Evolutionary conservation across 768 basidiomycete genomes (phyloP).

Genomic region (Xerocomellus dryophilus): DNA sequence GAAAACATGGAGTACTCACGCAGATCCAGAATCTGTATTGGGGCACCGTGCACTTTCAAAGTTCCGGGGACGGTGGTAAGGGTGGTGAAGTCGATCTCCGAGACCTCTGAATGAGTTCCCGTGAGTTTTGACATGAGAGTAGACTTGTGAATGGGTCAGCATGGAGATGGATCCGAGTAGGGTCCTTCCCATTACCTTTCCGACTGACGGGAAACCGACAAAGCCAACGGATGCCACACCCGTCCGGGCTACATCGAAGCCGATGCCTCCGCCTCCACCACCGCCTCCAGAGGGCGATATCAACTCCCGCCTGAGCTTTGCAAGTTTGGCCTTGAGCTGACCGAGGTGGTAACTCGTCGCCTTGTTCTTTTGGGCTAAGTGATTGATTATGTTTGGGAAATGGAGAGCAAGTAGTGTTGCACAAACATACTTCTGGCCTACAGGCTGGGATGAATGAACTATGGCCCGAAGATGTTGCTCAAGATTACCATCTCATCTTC

Average conservation of each 20-base stretch:
- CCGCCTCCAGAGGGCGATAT: slow-evolving; percentile 74
- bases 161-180: slow-evolving; percentile 1
- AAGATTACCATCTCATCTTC: slow-evolving; percentile 92
- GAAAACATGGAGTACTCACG: slow-evolving; percentile 49
- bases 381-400: slow-evolving; percentile 13
- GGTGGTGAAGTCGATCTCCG: slow-evolving; percentile 96
- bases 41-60: slow-evolving; percentile 90
- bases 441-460: slow-evolving; percentile 28
- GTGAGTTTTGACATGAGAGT: slow-evolving; percentile 95
- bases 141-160: slow-evolving; percentile 48
- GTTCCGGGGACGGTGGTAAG: slow-evolving; percentile 95
- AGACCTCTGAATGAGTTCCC: slow-evolving; percentile 94
- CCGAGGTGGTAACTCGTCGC: slow-evolving; percentile 95
- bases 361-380: slow-evolving; percentile 91
- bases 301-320: slow-evolving; percentile 92
- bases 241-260: slow-evolving; percentile 98
- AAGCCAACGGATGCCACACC: slow-evolving; percentile 97
- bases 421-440: slow-evolving; percentile 74
- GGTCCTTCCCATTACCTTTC: slow-evolving; percentile 56
- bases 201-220: slow-evolving; percentile 89
- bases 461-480: slow-evolving; percentile 9
- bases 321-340: slow-evolving; percentile 96
- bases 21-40: slow-evolving; percentile 91
- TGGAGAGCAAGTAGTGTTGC: slow-evolving; percentile 8
- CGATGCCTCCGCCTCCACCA: slow-evolving; percentile 85